Evolutionary conservation across 129 eudicot species (phyloP).

Genomic region (Ambrosia trifida): DNA sequence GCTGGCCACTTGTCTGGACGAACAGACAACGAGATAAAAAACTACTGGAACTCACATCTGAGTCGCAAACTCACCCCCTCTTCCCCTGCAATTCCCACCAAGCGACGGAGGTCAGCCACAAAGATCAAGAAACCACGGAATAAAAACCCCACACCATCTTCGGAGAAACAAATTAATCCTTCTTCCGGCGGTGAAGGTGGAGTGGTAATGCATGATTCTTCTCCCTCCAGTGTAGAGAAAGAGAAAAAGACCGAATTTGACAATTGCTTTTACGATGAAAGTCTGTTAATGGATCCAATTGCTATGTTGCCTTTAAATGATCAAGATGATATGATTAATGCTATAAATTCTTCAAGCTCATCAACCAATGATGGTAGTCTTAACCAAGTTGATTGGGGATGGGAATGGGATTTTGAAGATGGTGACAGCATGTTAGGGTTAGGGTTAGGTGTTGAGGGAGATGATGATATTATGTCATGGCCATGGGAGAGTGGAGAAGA

Average conservation of each 20-base stretch:
- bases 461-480: slow-evolving; percentile 33
- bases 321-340: background rate
- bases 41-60: slow-evolving; percentile 83
- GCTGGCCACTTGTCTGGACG: slow-evolving; percentile 72
- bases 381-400: slow-evolving; percentile 28
- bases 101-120: background rate
- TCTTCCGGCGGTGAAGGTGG: background rate
- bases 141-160: background rate
- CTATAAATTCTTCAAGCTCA: background rate
- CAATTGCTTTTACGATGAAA: background rate
- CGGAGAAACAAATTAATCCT: slow-evolving; percentile 16
- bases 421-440: slow-evolving; percentile 28
- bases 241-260: background rate
- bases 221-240: background rate
- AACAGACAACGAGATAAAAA: slow-evolving; percentile 91
- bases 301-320: background rate
- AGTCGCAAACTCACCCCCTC: slow-evolving; percentile 47
- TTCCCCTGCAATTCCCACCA: slow-evolving; percentile 5
- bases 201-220: background rate
- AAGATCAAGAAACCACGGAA: slow-evolving; percentile 22
- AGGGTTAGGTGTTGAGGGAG: slow-evolving; percentile 33
- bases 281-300: background rate
- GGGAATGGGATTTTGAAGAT: slow-evolving; percentile 26
- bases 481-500: slow-evolving; percentile 33
- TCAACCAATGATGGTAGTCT: slow-evolving; percentile 10